Conservation (phyloP, 148 eudicot genomes). For the Vaccinium macrocarpon region DNA sequence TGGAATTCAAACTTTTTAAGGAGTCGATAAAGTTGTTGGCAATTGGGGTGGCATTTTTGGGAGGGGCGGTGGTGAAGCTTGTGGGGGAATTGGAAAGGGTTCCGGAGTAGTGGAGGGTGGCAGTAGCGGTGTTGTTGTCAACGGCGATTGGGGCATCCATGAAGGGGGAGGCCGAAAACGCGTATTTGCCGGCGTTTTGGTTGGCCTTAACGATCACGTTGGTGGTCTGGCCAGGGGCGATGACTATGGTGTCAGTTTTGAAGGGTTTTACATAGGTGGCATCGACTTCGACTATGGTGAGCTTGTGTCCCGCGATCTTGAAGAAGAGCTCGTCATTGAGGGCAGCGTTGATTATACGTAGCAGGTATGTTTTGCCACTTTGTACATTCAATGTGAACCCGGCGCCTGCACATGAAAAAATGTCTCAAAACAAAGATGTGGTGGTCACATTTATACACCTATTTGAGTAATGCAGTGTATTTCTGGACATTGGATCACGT, state of each 20-base stretch:
- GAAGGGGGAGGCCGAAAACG: constrained; percentile 42
- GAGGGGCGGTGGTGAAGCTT: constrained; percentile 28
- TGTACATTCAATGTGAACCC: constrained; percentile 41
- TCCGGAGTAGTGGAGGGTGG: constrained; percentile 43
- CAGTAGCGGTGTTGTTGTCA: constrained; percentile 50
- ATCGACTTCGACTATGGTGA: constrained; percentile 54
- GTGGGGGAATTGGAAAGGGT: constrained; percentile 28
- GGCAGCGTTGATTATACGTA: constrained; percentile 55
- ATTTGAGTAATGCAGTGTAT: too few species aligned
- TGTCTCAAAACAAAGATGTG: background rate
- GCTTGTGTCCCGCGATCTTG: constrained; percentile 52
- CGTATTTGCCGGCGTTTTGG: constrained; percentile 33
- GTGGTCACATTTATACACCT: too few species aligned
- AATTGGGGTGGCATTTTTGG: constrained; percentile 42
- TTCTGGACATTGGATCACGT: too few species aligned
- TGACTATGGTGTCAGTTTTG: constrained; percentile 37
- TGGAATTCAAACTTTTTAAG: constrained; percentile 41
- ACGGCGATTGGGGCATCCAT: constrained; percentile 43
- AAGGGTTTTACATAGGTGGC: constrained; percentile 59
- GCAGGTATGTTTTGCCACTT: constrained; percentile 46
- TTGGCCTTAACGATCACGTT: constrained; percentile 38
- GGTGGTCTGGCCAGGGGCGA: constrained; percentile 61
- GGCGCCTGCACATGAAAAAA: constrained; percentile 10
- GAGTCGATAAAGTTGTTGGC: constrained; percentile 33
- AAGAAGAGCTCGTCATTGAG: constrained; percentile 65